Base-by-base conservation (phyloP, 2,329 filamentous ascomycete species). In the Curvularia eragrostidis region DNA sequence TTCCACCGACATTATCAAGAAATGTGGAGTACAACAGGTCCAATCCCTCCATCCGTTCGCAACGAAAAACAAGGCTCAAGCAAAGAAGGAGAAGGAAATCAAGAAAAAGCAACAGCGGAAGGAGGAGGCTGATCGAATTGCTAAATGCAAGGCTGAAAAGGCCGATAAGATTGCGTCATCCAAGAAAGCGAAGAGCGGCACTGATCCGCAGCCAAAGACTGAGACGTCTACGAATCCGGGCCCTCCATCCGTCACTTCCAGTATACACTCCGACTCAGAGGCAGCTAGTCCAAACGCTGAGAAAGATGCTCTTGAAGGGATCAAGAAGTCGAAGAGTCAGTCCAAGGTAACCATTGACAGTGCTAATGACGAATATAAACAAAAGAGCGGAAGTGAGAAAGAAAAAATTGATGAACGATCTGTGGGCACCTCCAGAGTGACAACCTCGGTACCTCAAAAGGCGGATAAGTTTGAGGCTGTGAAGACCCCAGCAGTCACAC, bases 71-170 rank as follows among this genome's bases (percentile, higher is more conserved):
- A 75, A 73, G 50, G 52, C 66, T 15, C 70, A 72, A 38, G 64
- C 65, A 21, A 73, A 72, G 53, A 73, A 71, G 46, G 72, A 76
- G 48, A 75, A 63, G 51, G 64, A 73, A 19, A 68, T 71, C 23
- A 77, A 75, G 63, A 77, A 76, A 56, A 79, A 77, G 52, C 71
- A 72, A 18, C 68, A 66, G 44, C 69, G 64, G 55, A 74, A 66
- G 30, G 63, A 58, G 42, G 68, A 67, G 30, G 52, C 62, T 26
- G 61, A 50, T 21, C 39, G 49, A 19, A 61, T 46, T 26, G 57
- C 48, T 13, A 59, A 63, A 42, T 24, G 42, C 23, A 50, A 59
- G n/a, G 48, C 38, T 41, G 54, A 60, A 10, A 62, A 62, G 43
- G 48, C 38, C 38, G 53, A 60, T 18, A 62, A 62, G 26, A 18